Evolutionary conservation across 2,329 filamentous ascomycete species (phyloP).

Genomic region (Penicillium sp.): DNA sequence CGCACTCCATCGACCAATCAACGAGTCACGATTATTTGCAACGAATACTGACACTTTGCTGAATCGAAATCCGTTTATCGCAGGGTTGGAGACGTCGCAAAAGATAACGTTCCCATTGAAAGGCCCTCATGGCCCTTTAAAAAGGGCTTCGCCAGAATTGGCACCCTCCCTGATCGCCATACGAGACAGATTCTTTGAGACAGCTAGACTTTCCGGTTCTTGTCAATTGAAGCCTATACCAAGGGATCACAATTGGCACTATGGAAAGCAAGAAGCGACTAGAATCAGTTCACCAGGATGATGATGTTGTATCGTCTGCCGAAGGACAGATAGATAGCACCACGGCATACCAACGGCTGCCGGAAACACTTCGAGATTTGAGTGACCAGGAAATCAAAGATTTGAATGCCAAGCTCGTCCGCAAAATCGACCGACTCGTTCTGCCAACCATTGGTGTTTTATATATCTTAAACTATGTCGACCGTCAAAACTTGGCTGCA

Average conservation of each 20-base stretch:
- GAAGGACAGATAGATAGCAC: conserved; percentile 23
- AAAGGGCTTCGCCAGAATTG: not conserved
- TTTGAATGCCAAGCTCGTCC: conserved; percentile 26
- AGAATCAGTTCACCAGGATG: conserved; percentile 2
- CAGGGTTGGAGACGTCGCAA: not conserved
- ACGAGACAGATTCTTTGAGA: too few species aligned
- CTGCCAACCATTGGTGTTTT: conserved; percentile 36
- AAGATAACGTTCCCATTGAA: not conserved
- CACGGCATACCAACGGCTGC: conserved; percentile 21
- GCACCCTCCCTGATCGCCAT: too few species aligned
- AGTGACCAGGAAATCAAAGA: conserved; percentile 20
- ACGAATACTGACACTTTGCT: not conserved
- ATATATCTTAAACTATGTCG: conserved; percentile 45
- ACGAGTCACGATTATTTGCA: conserved; percentile 11
- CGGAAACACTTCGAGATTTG: conserved; percentile 25
- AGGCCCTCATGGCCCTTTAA: not conserved
- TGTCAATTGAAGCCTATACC: too few species aligned
- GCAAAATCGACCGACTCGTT: conserved; percentile 33
- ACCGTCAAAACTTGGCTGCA: conserved; percentile 39
- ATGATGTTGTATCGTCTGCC: conserved; percentile 22
- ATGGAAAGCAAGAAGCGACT: conserved; percentile 21
- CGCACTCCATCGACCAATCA: conserved; percentile 11
- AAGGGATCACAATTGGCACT: not conserved
- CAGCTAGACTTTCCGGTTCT: too few species aligned
- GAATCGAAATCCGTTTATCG: not conserved